Base-by-base conservation (phyloP, 495 filamentous ascomycete species). In the Penicillium psychrofluorescens region DNA sequence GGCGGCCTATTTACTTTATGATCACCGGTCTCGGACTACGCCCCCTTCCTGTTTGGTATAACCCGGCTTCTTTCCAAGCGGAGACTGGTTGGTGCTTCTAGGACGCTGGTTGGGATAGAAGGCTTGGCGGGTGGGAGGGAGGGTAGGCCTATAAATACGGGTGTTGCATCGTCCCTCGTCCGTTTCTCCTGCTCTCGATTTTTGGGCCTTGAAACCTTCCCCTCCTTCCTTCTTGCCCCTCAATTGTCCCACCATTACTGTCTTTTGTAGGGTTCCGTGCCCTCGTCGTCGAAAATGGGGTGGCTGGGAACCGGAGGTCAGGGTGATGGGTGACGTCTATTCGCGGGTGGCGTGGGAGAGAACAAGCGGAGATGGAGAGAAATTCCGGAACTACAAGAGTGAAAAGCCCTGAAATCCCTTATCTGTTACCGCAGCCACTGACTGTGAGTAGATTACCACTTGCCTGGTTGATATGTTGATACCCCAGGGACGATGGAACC, bases 301-400 rank as follows among this genome's bases (percentile, higher is more conserved):
- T 63, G 67, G 67, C 67, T 70, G 67, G 64, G 64, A 39, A 56
- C 38, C 48, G 47, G 41, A 52, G 36, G 47, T 39, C 50, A 48
- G 35, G 29, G 49, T 46, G 43, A 46, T 35, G 35, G 38, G 49
- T 40, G 43, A 37, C 43, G 48, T 52, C 46, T 36, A 57, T 50
- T 59, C 51, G 49, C 43, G 41, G 16, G 27, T 40, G 22, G 22
- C 31, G 48, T 31, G 13, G 11, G 41, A 48, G 36, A 41, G 22
- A 38, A 15, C 30, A 35, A 44, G 38, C 41, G 43, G 46, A 35
- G 36, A 54, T 51, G 53, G 54, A 54, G 50, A 52, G 22, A 44
- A 34, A 22, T 22, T 22, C 4, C 22, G 22, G 22, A 22, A 22
- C 22, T 22, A 22, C 22, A 22, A 22, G 22, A 22, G 22, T 22